A percentile compares a stretch with the other conserved stretches of the same genome.
Evolutionary conservation across 345 rosid genomes (phyloP).

Genomic region (Populus deltoides): DNA sequence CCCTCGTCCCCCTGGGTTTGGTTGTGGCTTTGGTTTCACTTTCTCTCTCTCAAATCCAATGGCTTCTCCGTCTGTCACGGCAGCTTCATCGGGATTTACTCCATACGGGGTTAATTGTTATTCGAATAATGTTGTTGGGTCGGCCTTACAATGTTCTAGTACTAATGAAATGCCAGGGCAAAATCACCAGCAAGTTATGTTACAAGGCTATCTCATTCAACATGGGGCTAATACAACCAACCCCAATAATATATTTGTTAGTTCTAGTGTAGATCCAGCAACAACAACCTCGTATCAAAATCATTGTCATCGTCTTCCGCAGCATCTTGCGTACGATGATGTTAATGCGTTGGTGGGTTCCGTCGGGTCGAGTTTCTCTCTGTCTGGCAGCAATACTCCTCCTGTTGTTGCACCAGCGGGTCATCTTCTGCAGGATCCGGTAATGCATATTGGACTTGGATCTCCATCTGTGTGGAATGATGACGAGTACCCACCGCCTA

Average conservation of each 20-base stretch:
- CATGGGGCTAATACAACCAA: background rate
- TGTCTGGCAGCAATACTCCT: conserved; percentile 25
- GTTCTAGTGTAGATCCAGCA: background rate
- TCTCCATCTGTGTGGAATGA: conserved; percentile 63
- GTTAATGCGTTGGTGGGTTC: conserved; percentile 41
- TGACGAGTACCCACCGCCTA: conserved; percentile 49
- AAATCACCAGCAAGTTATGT: conserved; percentile 26
- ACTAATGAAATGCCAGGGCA: conserved; percentile 13
- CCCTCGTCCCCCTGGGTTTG: conserved; percentile 65
- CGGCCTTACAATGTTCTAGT: conserved; percentile 29
- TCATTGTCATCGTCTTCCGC: conserved; percentile 3
- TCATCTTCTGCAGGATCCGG: conserved; percentile 35
- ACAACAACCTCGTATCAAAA: conserved; percentile 25
- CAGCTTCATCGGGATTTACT: conserved; percentile 11
- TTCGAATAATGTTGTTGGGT: conserved; percentile 19
- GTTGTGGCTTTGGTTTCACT: conserved; percentile 16
- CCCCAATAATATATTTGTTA: background rate
- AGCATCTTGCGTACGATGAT: background rate
- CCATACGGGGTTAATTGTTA: conserved; percentile 17
- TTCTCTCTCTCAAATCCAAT: conserved; percentile 9
- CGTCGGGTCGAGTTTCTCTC: conserved; percentile 43
- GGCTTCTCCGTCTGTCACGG: conserved; percentile 1
- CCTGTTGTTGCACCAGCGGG: conserved; percentile 36
- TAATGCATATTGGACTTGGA: conserved; percentile 38
- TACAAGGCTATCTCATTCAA: conserved; percentile 10